Evolutionary conservation across 179 eudicot genomes (phyloP).

Genomic region (Beta macrorhiza): DNA sequence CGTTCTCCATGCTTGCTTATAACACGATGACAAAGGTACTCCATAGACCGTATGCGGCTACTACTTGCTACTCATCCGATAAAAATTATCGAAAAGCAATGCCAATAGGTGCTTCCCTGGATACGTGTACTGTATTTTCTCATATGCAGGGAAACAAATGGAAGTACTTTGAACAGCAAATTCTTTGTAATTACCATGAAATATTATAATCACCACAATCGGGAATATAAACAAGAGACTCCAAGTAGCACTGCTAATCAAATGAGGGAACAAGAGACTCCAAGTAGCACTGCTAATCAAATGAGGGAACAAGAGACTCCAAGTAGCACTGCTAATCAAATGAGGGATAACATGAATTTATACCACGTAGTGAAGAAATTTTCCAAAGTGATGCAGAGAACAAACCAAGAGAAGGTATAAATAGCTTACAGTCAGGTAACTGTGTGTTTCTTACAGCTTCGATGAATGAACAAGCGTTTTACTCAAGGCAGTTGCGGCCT

Average conservation of each 20-base stretch:
- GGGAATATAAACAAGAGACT: not conserved
- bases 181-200: too few species aligned
- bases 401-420: not conserved
- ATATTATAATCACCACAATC: not conserved
- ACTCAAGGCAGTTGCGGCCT: slow-evolving; percentile 64
- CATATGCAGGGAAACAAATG: too few species aligned
- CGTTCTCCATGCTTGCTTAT: too few species aligned
- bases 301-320: not conserved
- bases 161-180: not conserved
- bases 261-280: not conserved
- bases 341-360: not conserved
- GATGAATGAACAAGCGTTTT: slow-evolving; percentile 47
- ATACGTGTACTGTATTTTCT: too few species aligned
- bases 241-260: not conserved
- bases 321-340: not conserved
- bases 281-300: not conserved
- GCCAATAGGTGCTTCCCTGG: too few species aligned
- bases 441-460: slow-evolving; percentile 46
- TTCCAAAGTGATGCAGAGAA: not conserved
- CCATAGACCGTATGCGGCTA: too few species aligned
- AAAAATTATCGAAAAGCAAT: too few species aligned
- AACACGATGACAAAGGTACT: too few species aligned
- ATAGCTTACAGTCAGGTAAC: slow-evolving; percentile 19
- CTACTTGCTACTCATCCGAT: too few species aligned
- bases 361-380: not conserved